phyloP scores from a whole-genome alignment of 2,329 filamentous ascomycete genomes.

The Chaetomium sp. region DNA sequence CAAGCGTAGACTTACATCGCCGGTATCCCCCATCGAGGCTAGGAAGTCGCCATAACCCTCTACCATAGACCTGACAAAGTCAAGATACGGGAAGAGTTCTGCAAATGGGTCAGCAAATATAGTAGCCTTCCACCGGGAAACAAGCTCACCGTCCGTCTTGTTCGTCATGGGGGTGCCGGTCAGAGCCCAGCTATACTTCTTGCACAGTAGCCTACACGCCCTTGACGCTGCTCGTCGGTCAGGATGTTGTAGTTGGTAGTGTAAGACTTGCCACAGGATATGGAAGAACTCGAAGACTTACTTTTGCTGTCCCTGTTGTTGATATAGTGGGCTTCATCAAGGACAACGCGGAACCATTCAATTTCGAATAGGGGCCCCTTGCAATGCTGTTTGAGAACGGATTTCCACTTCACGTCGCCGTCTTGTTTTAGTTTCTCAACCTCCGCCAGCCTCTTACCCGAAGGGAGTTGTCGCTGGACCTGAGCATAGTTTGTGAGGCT shows the following conservation, averaged over 20 bases:
- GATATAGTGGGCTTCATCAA: constrained; percentile 18
- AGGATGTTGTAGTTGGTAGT: too few relatives aligned
- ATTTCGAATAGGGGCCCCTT: constrained; percentile 1
- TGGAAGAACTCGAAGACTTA: not conserved
- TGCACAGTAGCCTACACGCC: constrained; percentile 10
- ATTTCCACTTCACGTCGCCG: not conserved
- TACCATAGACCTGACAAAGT: constrained; percentile 6
- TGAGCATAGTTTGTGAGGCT: constrained; percentile 15
- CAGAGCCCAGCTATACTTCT: constrained; percentile 12
- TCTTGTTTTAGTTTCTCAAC: constrained; percentile 1
- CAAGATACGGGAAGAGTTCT: constrained; percentile 9
- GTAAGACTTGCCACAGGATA: not conserved
- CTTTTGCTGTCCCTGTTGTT: constrained; percentile 10
- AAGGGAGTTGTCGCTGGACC: not conserved
- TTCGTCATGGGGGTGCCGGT: constrained; percentile 17
- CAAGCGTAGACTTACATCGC: not conserved
- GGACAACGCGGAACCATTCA: constrained; percentile 13
- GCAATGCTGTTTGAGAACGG: not conserved
- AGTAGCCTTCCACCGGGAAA: not conserved
- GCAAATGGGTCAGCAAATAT: not conserved
- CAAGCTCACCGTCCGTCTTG: constrained; percentile 3
- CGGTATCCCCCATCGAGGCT: not conserved
- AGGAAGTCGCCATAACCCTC: not conserved
- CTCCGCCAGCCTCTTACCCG: not conserved
- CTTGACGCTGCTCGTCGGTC: constrained; percentile 3